Evolutionary conservation across 176 grass and related monocot genomes (phyloP).

Genomic region (Puccinellia tenuiflora): DNA sequence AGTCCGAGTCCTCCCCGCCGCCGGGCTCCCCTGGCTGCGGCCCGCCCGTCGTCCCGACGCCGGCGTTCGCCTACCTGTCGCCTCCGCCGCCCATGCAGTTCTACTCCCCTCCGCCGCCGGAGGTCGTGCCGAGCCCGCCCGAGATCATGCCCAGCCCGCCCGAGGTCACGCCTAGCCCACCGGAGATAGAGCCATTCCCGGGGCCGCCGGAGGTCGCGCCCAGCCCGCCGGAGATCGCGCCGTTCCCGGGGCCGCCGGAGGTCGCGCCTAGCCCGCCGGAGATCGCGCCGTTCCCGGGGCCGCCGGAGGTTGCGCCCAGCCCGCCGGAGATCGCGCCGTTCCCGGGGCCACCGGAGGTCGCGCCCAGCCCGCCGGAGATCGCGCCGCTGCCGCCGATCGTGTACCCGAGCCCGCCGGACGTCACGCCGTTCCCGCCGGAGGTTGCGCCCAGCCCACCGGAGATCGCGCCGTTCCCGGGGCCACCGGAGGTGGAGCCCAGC

Average conservation of each 20-base stretch:
- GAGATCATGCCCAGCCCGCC: not conserved
- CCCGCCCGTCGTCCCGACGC: slow-evolving; percentile 6
- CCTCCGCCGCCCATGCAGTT: slow-evolving; percentile 6
- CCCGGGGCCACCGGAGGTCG: slow-evolving; percentile 19
- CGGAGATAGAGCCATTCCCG: not conserved
- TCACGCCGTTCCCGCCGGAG: too few relatives aligned
- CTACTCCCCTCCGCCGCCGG: slow-evolving; percentile 29
- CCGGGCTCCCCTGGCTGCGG: slow-evolving; percentile 32
- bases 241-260: slow-evolving; percentile 36
- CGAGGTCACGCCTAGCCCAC: not conserved
- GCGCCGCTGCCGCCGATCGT: too few relatives aligned
- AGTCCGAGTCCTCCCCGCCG: slow-evolving; percentile 23
- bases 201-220: too few relatives aligned
- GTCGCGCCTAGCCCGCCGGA: not conserved
- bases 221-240: slow-evolving; percentile 23
- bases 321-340: slow-evolving; percentile 13
- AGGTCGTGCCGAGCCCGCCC: not conserved
- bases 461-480: too few relatives aligned
- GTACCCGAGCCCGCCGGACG: too few relatives aligned
- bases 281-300: not conserved
- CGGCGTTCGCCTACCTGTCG: slow-evolving; percentile 19
- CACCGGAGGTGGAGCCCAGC: too few relatives aligned
- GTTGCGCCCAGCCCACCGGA: too few relatives aligned
- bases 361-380: slow-evolving; percentile 26
- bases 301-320: slow-evolving; percentile 7